These are phyloP conservation scores for Mortierella sp. DNA, from an alignment of 371 early-diverging fungal species.

Conservation along the genomic window DNA sequence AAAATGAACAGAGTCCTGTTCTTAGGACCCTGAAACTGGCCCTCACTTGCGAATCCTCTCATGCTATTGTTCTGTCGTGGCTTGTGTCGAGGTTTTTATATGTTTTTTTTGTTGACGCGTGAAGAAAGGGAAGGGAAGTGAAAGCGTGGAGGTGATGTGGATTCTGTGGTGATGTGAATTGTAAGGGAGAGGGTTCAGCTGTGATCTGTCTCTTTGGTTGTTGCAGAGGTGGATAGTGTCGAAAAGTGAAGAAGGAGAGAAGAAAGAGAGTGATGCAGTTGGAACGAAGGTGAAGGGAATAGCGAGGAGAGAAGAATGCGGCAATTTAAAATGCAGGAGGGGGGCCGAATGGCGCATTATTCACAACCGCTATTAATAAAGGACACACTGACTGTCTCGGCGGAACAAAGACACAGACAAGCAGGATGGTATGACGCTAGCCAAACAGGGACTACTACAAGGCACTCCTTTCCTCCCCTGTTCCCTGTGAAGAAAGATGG, in stretches of 20 bases:
- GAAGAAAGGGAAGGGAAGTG: not conserved
- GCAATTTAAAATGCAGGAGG: not conserved
- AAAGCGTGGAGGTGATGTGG: not conserved
- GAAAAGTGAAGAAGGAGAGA: not conserved
- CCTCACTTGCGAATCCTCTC: not conserved
- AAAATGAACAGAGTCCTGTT: conserved; percentile 13
- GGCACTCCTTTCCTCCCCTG: too few relatives aligned
- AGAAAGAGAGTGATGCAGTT: not conserved
- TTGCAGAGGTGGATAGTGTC: not conserved
- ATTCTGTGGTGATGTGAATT: too few relatives aligned
- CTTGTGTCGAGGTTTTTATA: not conserved
- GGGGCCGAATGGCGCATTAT: not conserved
- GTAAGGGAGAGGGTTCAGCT: not conserved
- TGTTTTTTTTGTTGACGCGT: too few relatives aligned
- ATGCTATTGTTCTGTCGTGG: not conserved
- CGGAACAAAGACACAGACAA: too few relatives aligned
- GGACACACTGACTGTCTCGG: too few relatives aligned
- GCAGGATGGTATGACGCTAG: too few relatives aligned
- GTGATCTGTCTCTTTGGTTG: not conserved
- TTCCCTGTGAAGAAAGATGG: too few relatives aligned
- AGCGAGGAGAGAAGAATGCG: not conserved
- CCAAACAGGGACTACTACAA: too few relatives aligned
- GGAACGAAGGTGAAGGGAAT: not conserved
- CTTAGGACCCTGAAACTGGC: not conserved
- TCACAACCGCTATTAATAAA: not conserved